Conservation (phyloP, 352 stramenopile species). For the Phytopythium kandeliae region DNA sequence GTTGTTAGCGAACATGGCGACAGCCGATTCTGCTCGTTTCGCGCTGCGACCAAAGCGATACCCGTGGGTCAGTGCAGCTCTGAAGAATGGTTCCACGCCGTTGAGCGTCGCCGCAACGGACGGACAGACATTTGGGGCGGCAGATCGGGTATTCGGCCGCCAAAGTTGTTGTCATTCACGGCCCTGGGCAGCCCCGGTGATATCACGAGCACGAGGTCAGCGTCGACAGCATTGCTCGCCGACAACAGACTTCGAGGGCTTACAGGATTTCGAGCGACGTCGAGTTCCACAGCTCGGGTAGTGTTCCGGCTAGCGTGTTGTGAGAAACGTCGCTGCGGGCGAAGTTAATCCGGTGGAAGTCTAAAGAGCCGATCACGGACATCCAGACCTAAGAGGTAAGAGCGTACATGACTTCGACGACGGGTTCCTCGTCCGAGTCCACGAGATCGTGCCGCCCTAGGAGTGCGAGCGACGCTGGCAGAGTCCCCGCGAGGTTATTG, state of each 20-base stretch:
- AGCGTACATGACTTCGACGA: constrained; percentile 38
- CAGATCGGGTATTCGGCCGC: constrained; percentile 18
- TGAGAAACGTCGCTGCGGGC: constrained; percentile 35
- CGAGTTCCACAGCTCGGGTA: constrained; percentile 40
- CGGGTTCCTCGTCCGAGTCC: constrained; percentile 46
- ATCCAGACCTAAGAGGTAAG: neutral
- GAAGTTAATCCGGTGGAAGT: too few relatives aligned
- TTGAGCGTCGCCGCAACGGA: neutral
- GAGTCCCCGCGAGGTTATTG: constrained; percentile 36
- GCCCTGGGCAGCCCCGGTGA: constrained; percentile 13
- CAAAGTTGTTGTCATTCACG: constrained; percentile 27
- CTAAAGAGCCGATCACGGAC: too few relatives aligned
- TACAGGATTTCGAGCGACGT: constrained; percentile 46
- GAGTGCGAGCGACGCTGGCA: constrained; percentile 26
- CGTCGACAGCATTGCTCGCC: neutral
- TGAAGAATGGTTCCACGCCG: neutral
- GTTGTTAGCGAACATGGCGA: constrained; percentile 3
- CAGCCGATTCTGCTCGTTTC: neutral
- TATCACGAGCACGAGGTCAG: neutral
- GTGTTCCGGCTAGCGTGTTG: constrained; percentile 32
- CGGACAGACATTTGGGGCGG: constrained; percentile 35
- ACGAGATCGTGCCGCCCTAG: constrained; percentile 42
- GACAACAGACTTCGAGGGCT: constrained; percentile 5
- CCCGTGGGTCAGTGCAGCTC: neutral
- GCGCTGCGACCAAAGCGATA: constrained; percentile 15